Percentiles rank a stretch among this genome's conserved stretches.
Conservation (phyloP, 371 early-diverging fungal species). For the Syncephalastrum racemosum region DNA sequence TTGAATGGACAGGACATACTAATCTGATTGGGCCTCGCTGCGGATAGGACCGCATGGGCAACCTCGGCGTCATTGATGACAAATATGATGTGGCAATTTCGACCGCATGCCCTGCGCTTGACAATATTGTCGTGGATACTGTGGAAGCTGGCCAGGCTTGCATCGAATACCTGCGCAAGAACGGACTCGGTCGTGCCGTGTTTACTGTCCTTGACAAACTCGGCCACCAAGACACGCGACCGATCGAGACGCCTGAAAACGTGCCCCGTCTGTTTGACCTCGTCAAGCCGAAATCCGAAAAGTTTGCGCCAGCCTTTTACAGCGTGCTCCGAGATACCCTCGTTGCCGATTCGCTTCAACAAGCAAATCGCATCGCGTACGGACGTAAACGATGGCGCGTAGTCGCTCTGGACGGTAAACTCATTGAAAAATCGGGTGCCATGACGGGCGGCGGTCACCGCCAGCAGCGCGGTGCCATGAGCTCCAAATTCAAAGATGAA, state of each 20-base stretch:
- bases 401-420: constrained; percentile 95
- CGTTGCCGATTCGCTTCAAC: constrained; percentile 85
- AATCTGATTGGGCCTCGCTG: background rate
- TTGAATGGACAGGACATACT: background rate
- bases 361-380: constrained; percentile 94
- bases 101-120: constrained; percentile 86
- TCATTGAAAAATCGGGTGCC: constrained; percentile 96
- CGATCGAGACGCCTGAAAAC: constrained; percentile 76
- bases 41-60: constrained; percentile 87
- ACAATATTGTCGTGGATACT: constrained; percentile 96
- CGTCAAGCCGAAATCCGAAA: constrained; percentile 75
- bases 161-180: constrained; percentile 85
- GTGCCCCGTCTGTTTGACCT: constrained; percentile 93
- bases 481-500: constrained; percentile 66
- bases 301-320: constrained; percentile 88
- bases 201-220: constrained; percentile 91
- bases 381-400: constrained; percentile 84
- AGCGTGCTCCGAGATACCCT: constrained; percentile 92
- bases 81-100: constrained; percentile 97
- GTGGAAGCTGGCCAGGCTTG: constrained; percentile 93
- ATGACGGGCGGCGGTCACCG: constrained; percentile 96
- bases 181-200: constrained; percentile 88
- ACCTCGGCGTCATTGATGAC: constrained; percentile 93
- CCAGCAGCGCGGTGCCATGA: constrained; percentile 82
- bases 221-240: constrained; percentile 42